Evolutionary conservation across 129 eudicot genomes (phyloP).

Genomic region (Glebionis coronaria): DNA sequence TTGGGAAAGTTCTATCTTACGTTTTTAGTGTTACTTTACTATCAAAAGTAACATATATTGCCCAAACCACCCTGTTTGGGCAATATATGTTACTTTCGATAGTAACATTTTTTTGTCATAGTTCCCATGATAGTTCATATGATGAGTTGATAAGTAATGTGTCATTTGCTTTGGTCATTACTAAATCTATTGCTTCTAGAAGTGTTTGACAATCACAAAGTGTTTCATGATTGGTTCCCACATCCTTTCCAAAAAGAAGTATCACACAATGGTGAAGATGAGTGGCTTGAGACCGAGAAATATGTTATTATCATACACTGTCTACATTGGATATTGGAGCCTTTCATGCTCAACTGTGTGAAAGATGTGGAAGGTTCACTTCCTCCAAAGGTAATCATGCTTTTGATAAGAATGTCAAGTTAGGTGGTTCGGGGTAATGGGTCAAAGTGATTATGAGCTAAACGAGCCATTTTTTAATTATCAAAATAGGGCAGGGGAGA

Average conservation of each 20-base stretch:
- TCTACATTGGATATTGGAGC: slow-evolving; percentile 96
- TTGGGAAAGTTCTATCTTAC: too few relatives aligned
- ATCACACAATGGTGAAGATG: slow-evolving; percentile 69
- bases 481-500: too few relatives aligned
- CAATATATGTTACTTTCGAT: too few relatives aligned
- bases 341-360: slow-evolving; percentile 99
- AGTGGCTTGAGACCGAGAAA: slow-evolving; percentile 98
- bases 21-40: too few relatives aligned
- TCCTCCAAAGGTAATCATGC: slow-evolving; percentile 99
- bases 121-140: too few relatives aligned
- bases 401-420: too few relatives aligned
- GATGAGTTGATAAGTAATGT: too few relatives aligned
- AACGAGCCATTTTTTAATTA: background rate
- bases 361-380: slow-evolving; percentile 99
- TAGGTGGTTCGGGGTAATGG: background rate
- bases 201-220: slow-evolving; percentile 91
- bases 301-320: slow-evolving; percentile 92
- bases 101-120: too few relatives aligned
- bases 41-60: too few relatives aligned
- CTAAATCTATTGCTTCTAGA: slow-evolving; percentile 90
- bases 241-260: slow-evolving; percentile 85
- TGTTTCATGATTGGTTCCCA: slow-evolving; percentile 98
- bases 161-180: slow-evolving; percentile 96
- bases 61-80: too few relatives aligned
- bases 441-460: background rate